phyloP scores from a whole-genome alignment of 2,329 filamentous ascomycete species.

The Cladosporium colombiae region DNA sequence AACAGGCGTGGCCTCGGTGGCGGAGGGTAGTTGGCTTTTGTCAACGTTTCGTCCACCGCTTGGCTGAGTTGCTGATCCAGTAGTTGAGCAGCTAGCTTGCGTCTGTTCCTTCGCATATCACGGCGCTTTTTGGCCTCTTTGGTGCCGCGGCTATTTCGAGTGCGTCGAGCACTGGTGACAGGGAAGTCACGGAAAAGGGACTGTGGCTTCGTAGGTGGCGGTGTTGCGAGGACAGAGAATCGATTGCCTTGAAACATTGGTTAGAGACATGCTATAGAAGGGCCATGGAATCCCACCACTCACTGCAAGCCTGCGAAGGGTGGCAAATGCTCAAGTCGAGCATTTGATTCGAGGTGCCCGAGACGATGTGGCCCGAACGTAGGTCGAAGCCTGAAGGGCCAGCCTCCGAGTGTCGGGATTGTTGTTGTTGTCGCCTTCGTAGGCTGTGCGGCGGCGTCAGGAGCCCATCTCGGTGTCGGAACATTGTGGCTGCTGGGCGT shows the following conservation, averaged over 20 bases:
- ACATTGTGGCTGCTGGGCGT: slow-evolving; percentile 24
- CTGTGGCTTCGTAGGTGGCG: slow-evolving; percentile 13
- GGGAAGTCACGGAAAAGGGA: slow-evolving; percentile 22
- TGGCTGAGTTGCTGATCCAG: slow-evolving; percentile 35
- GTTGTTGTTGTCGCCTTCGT: slow-evolving; percentile 22
- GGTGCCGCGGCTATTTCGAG: slow-evolving; percentile 32
- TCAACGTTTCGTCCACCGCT: slow-evolving; percentile 32
- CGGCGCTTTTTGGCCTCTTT: slow-evolving; percentile 36
- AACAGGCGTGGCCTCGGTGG: slow-evolving; percentile 17
- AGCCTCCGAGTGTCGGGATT: slow-evolving; percentile 20
- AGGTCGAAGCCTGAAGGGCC: slow-evolving; percentile 21
- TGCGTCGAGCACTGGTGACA: slow-evolving; percentile 26
- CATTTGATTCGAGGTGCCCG: background rate
- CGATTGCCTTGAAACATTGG: slow-evolving; percentile 30
- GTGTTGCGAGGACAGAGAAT: slow-evolving; percentile 29
- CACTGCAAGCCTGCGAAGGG: slow-evolving; percentile 26
- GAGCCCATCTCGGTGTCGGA: slow-evolving; percentile 25
- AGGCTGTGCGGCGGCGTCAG: slow-evolving; percentile 22
- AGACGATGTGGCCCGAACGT: background rate
- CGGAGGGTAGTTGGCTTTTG: slow-evolving; percentile 24
- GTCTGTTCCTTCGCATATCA: slow-evolving; percentile 30
- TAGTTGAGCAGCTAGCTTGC: slow-evolving; percentile 32
- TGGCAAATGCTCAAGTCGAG: slow-evolving; percentile 35
- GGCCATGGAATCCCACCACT: background rate
- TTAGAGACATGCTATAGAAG: slow-evolving; percentile 9